These are phyloP conservation scores for Blastobotrys serpentis DNA, from an alignment of 1,139 yeast species.

Conservation along the genomic window DNA sequence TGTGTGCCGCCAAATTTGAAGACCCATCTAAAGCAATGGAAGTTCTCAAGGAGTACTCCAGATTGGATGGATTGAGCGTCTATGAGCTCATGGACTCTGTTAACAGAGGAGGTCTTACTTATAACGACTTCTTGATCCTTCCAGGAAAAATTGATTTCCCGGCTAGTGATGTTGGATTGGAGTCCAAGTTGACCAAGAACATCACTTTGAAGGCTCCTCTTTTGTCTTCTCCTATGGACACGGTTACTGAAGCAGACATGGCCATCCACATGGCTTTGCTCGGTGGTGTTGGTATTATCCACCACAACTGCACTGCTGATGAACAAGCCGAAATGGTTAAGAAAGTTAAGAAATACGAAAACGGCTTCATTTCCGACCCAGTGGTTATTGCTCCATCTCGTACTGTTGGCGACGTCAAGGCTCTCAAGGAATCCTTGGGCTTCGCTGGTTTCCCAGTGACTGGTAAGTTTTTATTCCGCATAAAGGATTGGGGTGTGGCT, in stretches of 20 bases:
- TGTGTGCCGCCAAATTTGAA: slow-evolving; percentile 20
- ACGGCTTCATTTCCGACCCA: slow-evolving; percentile 96
- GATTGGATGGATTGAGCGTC: slow-evolving; percentile 84
- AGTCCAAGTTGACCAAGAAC: slow-evolving; percentile 84
- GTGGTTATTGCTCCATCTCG: slow-evolving; percentile 72
- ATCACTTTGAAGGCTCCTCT: slow-evolving; percentile 91
- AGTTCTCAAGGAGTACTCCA: slow-evolving; percentile 60
- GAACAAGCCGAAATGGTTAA: slow-evolving; percentile 99
- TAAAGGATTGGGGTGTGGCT: not conserved
- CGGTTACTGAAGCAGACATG: slow-evolving; percentile 96
- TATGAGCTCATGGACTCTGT: slow-evolving; percentile 84
- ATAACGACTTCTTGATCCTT: slow-evolving; percentile 90
- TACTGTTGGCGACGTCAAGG: slow-evolving; percentile 80
- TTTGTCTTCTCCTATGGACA: slow-evolving; percentile 98
- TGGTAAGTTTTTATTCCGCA: slow-evolving; percentile 63
- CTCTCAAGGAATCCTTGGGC: slow-evolving; percentile 70
- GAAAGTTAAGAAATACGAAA: slow-evolving; percentile 94
- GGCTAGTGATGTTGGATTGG: slow-evolving; percentile 70
- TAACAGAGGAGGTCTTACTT: slow-evolving; percentile 92
- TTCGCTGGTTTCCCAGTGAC: slow-evolving; percentile 99
- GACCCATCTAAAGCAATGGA: slow-evolving; percentile 69
- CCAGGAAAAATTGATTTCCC: slow-evolving; percentile 96
- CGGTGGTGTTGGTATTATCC: slow-evolving; percentile 99
- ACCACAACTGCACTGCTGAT: slow-evolving; percentile 93
- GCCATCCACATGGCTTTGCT: slow-evolving; percentile 97